These are phyloP conservation scores for Cicer arietinum DNA, from an alignment of 306 rosid genomes.

Conservation along the genomic window DNA sequence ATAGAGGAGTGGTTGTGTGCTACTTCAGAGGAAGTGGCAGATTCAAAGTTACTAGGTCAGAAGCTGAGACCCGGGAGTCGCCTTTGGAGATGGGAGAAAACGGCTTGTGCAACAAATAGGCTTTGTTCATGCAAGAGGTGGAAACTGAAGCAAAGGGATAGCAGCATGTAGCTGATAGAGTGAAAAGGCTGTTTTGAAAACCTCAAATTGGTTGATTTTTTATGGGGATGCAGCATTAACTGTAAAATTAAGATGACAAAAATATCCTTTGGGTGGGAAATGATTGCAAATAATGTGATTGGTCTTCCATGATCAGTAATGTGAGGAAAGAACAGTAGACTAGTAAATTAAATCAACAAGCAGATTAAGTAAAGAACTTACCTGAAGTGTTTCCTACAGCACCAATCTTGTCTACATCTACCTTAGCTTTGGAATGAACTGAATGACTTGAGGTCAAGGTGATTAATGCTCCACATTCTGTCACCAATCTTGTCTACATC, in stretches of 20 bases:
- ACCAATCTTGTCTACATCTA: conserved; percentile 68
- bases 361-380: conserved; percentile 36
- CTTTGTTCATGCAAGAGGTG: not conserved
- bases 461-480: conserved; percentile 71
- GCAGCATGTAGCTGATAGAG: not conserved
- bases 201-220: not conserved
- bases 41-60: not conserved
- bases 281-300: not conserved
- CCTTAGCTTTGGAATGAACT: conserved; percentile 54
- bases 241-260: not conserved
- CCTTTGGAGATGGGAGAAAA: not conserved
- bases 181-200: not conserved
- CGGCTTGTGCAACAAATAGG: not conserved
- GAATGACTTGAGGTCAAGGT: conserved; percentile 57
- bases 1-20: not conserved
- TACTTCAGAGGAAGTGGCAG: not conserved
- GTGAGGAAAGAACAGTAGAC: not conserved
- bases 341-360: not conserved
- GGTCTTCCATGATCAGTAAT: not conserved
- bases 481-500: no score
- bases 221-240: not conserved
- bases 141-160: not conserved
- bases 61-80: not conserved
- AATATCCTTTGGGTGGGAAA: not conserved
- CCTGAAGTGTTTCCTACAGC: conserved; percentile 93